phyloP scores from a whole-genome alignment of 768 basidiomycete species.

The Phlebiopsis flavidoalba region DNA sequence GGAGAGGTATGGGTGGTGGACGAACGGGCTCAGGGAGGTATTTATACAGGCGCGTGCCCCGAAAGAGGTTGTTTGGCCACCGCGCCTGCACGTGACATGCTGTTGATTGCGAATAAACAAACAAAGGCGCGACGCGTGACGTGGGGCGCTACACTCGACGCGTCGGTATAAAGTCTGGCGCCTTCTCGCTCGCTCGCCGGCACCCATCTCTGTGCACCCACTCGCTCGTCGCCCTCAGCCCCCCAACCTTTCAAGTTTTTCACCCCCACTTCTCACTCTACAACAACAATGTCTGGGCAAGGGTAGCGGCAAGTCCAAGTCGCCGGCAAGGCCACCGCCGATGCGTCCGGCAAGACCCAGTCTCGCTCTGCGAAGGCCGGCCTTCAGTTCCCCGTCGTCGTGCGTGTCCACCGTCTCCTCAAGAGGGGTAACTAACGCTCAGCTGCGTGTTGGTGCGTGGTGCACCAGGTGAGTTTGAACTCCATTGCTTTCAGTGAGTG shows the following conservation, averaged over 20 bases:
- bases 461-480: slow-evolving; percentile 57
- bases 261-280: slow-evolving; percentile 12
- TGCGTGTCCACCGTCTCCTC: slow-evolving; percentile 87
- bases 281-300: slow-evolving; percentile 33
- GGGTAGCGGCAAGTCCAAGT: slow-evolving; percentile 47
- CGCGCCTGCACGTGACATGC: slow-evolving; percentile 22
- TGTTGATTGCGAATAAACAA: slow-evolving; percentile 23
- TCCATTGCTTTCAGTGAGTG: not conserved
- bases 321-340: slow-evolving; percentile 36
- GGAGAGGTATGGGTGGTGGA: slow-evolving; percentile 15
- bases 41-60: slow-evolving; percentile 21
- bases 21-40: slow-evolving; percentile 8
- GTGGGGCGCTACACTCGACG: not conserved
- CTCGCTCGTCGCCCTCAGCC: not conserved
- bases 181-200: slow-evolving; percentile 12
- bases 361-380: slow-evolving; percentile 73
- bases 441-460: slow-evolving; percentile 88
- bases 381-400: slow-evolving; percentile 76
- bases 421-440: slow-evolving; percentile 86
- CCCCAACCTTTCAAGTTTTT: not conserved
- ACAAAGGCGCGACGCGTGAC: slow-evolving; percentile 16
- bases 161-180: slow-evolving; percentile 2
- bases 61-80: slow-evolving; percentile 16
- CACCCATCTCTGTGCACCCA: slow-evolving; percentile 9
- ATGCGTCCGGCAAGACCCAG: slow-evolving; percentile 42